Percentiles rank a stretch among this genome's conserved stretches.
Evolutionary conservation across 331 rosid species (phyloP).

Genomic region (Acacia pycnantha): DNA sequence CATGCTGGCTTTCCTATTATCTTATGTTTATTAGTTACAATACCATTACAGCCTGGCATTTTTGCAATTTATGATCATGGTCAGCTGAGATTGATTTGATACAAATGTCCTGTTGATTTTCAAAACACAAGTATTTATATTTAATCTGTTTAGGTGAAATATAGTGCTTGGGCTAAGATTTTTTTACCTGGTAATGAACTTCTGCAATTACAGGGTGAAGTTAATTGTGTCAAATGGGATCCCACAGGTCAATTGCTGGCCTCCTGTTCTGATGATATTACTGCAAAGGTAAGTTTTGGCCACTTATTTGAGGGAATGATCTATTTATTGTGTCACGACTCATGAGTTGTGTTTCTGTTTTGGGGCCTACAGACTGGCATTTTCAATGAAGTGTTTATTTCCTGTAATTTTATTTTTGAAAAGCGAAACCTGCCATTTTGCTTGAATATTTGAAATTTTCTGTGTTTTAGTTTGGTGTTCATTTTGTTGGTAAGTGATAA

Average conservation of each 20-base stretch:
- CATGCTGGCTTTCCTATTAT: not conserved
- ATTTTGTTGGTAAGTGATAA: not conserved
- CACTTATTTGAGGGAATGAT: not conserved
- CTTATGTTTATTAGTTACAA: constrained; percentile 19
- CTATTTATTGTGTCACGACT: not conserved
- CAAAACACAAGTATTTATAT: constrained; percentile 1
- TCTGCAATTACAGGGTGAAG: constrained; percentile 61
- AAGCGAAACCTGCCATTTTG: not conserved
- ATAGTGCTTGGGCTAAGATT: constrained; percentile 18
- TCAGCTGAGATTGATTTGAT: constrained; percentile 22
- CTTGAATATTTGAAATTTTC: not conserved
- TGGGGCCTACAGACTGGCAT: not conserved
- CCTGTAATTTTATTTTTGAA: not conserved
- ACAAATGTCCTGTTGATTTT: constrained; percentile 12
- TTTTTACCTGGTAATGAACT: constrained; percentile 15
- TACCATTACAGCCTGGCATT: not conserved
- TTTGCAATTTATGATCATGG: constrained; percentile 1
- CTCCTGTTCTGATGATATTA: constrained; percentile 74
- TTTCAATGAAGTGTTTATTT: not conserved
- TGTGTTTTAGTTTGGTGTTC: not conserved
- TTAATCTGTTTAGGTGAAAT: constrained; percentile 10
- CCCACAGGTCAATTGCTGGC: constrained; percentile 72
- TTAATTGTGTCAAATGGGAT: constrained; percentile 85
- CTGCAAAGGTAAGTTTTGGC: constrained; percentile 58
- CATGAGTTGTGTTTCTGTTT: not conserved